A percentile compares a stretch with the other conserved stretches of the same genome.
Conservation (phyloP, 371 early-diverging fungal genomes). For the Mucor racemosus region DNA sequence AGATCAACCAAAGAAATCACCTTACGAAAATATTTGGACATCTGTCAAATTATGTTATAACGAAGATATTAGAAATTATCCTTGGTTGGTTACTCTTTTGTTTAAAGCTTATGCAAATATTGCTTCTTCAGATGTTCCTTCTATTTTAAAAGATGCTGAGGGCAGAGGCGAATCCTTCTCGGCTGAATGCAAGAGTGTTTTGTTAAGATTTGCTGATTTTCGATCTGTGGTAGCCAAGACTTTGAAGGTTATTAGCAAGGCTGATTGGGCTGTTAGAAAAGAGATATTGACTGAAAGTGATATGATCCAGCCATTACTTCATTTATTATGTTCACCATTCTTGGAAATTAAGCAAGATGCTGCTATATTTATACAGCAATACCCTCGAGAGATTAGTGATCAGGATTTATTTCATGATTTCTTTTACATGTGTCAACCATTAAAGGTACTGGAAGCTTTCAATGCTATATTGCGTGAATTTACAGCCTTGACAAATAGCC, state of each 20-base stretch:
- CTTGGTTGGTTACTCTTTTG: conserved; percentile 16
- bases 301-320: conserved; percentile 27
- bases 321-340: conserved; percentile 27
- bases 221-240: not conserved
- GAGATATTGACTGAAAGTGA: conserved; percentile 8
- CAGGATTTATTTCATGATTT: conserved; percentile 11
- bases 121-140: conserved; percentile 27
- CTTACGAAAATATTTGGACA: conserved; percentile 26
- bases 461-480: conserved; percentile 32
- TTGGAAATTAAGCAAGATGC: conserved; percentile 21
- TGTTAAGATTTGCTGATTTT: not conserved
- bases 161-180: not conserved
- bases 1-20: conserved; percentile 1
- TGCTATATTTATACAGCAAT: conserved; percentile 13
- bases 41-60: conserved; percentile 7
- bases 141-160: conserved; percentile 6
- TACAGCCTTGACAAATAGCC: conserved; percentile 25
- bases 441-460: conserved; percentile 28
- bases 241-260: not conserved
- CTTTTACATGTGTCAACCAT: conserved; percentile 15
- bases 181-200: not conserved
- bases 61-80: not conserved
- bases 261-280: conserved; percentile 6
- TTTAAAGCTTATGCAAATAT: conserved; percentile 32
- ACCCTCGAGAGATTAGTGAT: not conserved